Base-by-base conservation (phyloP, 2,329 filamentous ascomycete genomes). In the Botrytis pseudocinerea region DNA sequence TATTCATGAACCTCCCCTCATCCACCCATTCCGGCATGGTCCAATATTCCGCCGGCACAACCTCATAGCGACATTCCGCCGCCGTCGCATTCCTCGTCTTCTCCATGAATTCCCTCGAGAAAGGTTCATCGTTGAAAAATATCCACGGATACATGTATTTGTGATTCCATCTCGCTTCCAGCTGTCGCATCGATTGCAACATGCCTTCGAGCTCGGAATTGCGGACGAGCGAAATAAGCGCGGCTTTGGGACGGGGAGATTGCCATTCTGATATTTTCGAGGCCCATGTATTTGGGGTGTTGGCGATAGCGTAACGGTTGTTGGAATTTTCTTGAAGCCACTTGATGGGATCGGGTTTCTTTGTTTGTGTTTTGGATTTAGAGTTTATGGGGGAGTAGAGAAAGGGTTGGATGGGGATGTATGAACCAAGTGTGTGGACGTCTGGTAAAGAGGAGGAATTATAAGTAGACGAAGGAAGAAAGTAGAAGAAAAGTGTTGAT, bases 21-120 rank as follows among this genome's bases (percentile, higher is more conserved):
- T 98, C 95, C 80, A 99, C 98, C 88, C 91, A 96, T 16, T 93
- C 89, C 1, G 96, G 96, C 85, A 96, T 97, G 0, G 93, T 97
- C 96, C 96, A 99, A 84, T 98, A 95, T 82, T 97, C 93, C 79
- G 88, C 86, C 48, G 93, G 91, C 75, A 99, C 91, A 63, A 90
- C 81, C 78, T 95, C 91, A 80, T 92, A 96, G 77, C 87, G 85
- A 78, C 91, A 91, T 77, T 90, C 87, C 2, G 92, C 92, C 72
- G 89, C 89, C 2, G 93, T 95, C 54, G 89, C 87, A 64, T 89
- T 91, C 69, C 87, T 85, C 0, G 92, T 93, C 73, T 85, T 84
- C 51, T 84, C 83, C 80, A 93, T 95, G 85, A 97, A 97, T 74
- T 92, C 89, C 14, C 93, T 89, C 6, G 90, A 91, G 80, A 97